Evolutionary conservation across 2,329 filamentous ascomycete genomes (phyloP).

Genomic region (Aphanocladium album): DNA sequence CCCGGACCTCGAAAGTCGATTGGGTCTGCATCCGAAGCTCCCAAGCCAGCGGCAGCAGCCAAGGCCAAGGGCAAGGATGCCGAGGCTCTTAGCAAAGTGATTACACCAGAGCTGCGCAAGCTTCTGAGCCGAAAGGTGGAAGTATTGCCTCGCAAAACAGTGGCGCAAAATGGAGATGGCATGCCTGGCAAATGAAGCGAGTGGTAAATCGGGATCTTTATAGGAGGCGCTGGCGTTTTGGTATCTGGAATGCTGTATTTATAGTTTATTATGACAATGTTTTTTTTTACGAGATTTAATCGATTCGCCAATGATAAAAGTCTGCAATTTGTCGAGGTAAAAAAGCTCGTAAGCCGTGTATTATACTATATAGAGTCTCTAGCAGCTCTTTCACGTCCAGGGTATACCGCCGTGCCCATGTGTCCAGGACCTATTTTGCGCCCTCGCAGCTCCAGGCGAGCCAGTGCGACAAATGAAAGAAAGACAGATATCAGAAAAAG

Average conservation of each 20-base stretch:
- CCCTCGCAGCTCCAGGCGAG: background rate
- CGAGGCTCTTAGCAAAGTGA: constrained; percentile 35
- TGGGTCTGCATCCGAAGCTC: background rate
- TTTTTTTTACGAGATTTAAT: background rate
- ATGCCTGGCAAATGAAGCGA: constrained; percentile 26
- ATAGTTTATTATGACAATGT: background rate
- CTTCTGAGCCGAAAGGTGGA: constrained; percentile 47
- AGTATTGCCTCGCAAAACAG: constrained; percentile 34
- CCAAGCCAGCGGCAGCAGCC: constrained; percentile 11
- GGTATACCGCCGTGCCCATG: background rate
- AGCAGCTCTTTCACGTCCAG: background rate
- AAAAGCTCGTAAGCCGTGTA: background rate
- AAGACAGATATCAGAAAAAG: background rate
- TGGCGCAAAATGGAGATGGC: constrained; percentile 31
- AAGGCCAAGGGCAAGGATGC: constrained; percentile 33
- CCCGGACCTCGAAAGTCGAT: constrained; percentile 43
- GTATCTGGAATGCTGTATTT: background rate
- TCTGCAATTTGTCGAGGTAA: background rate
- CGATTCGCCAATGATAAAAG: background rate
- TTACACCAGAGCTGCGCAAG: constrained; percentile 53
- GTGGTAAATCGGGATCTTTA: background rate
- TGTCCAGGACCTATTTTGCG: background rate
- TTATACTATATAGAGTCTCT: background rate
- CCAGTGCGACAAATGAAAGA: too few species aligned
- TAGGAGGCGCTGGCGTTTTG: background rate